Percentiles rank a stretch among this genome's conserved stretches.
phyloP scores from a whole-genome alignment of 2,329 filamentous ascomycete genomes.

The Didymella pomorum region DNA sequence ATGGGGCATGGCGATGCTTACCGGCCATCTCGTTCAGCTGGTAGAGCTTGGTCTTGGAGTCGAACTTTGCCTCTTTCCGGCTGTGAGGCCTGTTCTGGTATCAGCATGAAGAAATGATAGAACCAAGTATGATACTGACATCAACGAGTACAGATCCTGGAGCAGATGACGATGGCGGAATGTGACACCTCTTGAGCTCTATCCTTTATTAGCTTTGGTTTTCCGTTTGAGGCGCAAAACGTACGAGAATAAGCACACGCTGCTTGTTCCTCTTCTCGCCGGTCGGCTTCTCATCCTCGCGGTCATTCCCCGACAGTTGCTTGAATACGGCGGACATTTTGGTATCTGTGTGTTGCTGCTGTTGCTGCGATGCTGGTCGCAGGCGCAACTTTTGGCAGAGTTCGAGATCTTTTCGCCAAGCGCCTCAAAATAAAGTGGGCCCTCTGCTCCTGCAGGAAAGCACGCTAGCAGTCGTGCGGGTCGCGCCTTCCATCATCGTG shows the following conservation, averaged over 20 bases:
- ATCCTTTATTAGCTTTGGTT: conserved; percentile 29
- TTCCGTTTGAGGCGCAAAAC: conserved; percentile 10
- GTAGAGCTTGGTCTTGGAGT: conserved; percentile 86
- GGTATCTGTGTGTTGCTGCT: conserved; percentile 23
- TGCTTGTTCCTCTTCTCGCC: conserved; percentile 55
- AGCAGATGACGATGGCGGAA: conserved; percentile 94
- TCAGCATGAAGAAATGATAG: not conserved
- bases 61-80: conserved; percentile 94
- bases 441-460: not conserved
- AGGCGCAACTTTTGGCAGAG: conserved; percentile 27
- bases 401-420: conserved; percentile 41
- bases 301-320: conserved; percentile 56
- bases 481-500: conserved; percentile 34
- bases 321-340: conserved; percentile 66
- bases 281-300: conserved; percentile 46
- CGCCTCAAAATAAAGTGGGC: conserved; percentile 14
- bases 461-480: conserved; percentile 24
- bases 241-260: conserved; percentile 78
- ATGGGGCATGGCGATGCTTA: conserved; percentile 19
- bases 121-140: conserved; percentile 51
- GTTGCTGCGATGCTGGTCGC: conserved; percentile 20
- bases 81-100: conserved; percentile 70
- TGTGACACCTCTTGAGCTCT: conserved; percentile 88
- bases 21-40: conserved; percentile 53
- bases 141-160: conserved; percentile 84